A percentile compares a stretch with the other conserved stretches of the same genome.
Conservation (phyloP, 2,329 filamentous ascomycete species). For the Trichoderma gracile region DNA sequence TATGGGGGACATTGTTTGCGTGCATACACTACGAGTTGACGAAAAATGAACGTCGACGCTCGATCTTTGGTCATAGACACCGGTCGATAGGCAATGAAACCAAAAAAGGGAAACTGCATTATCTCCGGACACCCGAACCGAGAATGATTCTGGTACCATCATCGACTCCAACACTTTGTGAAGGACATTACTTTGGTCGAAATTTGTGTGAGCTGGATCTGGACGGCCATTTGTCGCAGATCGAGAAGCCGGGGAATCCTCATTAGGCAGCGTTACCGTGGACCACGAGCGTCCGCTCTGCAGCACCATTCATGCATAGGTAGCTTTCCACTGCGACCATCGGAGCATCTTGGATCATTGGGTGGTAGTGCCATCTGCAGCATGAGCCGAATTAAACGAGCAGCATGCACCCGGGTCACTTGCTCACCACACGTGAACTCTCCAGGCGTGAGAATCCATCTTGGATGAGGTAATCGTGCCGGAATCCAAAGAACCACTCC, state of each 20-base stretch:
- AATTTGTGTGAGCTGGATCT: not conserved
- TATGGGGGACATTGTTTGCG: conserved; percentile 47
- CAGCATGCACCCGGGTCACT: not conserved
- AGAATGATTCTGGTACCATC: not conserved
- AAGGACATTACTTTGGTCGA: not conserved
- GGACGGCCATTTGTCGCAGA: not conserved
- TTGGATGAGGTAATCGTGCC: too few species aligned
- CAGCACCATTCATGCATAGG: too few species aligned
- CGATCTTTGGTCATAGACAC: conserved; percentile 45
- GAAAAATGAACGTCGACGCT: conserved; percentile 45
- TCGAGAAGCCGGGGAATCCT: not conserved
- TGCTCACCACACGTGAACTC: not conserved
- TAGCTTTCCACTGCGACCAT: too few species aligned
- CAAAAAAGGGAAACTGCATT: conserved; percentile 41
- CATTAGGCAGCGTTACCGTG: too few species aligned
- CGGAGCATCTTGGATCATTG: too few species aligned
- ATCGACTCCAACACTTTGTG: not conserved
- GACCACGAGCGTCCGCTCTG: too few species aligned
- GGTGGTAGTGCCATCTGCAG: too few species aligned
- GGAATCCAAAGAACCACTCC: not conserved
- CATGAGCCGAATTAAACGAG: too few species aligned
- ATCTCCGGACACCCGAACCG: conserved; percentile 31
- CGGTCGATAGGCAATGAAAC: conserved; percentile 48
- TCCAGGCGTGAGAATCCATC: not conserved
- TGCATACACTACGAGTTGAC: conserved; percentile 48